Percentiles rank a stretch among this genome's conserved stretches.
Evolutionary conservation across 169 alveolate species (phyloP).

Genomic region (Theileria equi): DNA sequence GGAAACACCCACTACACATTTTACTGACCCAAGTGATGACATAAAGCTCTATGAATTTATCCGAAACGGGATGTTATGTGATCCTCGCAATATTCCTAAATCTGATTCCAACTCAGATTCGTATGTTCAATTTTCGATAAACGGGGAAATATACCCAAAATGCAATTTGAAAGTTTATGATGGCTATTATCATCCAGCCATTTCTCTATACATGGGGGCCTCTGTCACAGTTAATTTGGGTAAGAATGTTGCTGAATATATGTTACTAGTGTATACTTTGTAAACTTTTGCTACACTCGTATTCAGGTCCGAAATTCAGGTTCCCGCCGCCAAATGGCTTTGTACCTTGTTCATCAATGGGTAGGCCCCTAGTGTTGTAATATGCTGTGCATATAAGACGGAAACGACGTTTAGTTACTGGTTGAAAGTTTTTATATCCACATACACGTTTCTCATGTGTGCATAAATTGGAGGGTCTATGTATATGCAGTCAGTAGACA

Average conservation of each 20-base stretch:
- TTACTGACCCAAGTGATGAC: constrained; percentile 79
- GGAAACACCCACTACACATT: constrained; percentile 53
- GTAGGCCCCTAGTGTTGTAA: constrained; percentile 41
- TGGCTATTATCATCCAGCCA: constrained; percentile 83
- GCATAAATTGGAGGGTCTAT: too few relatives aligned
- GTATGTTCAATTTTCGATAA: constrained; percentile 74
- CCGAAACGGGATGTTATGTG: constrained; percentile 81
- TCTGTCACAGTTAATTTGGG: constrained; percentile 71
- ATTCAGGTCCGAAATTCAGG: constrained; percentile 70
- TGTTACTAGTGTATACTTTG: background rate
- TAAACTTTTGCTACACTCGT: background rate
- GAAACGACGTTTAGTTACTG: too few relatives aligned
- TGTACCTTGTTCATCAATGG: constrained; percentile 66
- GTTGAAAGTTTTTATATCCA: too few relatives aligned
- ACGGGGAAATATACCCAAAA: constrained; percentile 66
- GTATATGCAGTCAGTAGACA: too few relatives aligned
- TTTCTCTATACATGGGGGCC: constrained; percentile 85
- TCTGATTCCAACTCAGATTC: constrained; percentile 66
- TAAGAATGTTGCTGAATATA: constrained; percentile 5
- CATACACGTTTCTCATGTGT: too few relatives aligned
- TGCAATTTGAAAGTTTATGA: constrained; percentile 67
- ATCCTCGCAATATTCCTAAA: constrained; percentile 76
- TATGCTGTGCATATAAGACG: background rate
- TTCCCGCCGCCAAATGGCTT: constrained; percentile 62
- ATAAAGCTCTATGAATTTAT: constrained; percentile 74